Conservation (phyloP, 2,329 filamentous ascomycete species). For the Penicillium sp. region DNA sequence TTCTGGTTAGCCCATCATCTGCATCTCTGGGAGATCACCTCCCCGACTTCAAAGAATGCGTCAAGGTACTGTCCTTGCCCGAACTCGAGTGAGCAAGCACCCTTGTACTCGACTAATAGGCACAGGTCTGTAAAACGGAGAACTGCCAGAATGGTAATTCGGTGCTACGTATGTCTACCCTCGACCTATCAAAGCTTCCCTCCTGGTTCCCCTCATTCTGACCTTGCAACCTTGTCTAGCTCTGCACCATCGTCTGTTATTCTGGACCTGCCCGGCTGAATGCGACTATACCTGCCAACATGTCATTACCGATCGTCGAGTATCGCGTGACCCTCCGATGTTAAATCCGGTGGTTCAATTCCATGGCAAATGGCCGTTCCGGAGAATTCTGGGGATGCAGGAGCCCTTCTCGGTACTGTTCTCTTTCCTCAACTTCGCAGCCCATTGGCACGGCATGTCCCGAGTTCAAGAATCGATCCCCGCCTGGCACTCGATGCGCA, state of each 20-base stretch:
- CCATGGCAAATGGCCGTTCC: slow-evolving; percentile 98
- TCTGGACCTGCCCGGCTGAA: slow-evolving; percentile 91
- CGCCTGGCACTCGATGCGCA: slow-evolving; percentile 70
- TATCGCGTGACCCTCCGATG: slow-evolving; percentile 66
- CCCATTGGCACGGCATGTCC: slow-evolving; percentile 76
- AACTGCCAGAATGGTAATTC: slow-evolving; percentile 74
- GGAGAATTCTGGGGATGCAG: slow-evolving; percentile 87
- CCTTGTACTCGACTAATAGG: slow-evolving; percentile 24
- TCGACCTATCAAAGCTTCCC: neutral
- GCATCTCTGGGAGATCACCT: slow-evolving; percentile 84
- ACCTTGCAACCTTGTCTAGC: slow-evolving; percentile 57
- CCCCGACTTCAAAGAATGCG: slow-evolving; percentile 84
- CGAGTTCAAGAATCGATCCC: slow-evolving; percentile 74
- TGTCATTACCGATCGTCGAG: slow-evolving; percentile 75
- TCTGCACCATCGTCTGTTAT: slow-evolving; percentile 77
- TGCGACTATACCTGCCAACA: slow-evolving; percentile 99
- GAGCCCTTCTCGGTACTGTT: slow-evolving; percentile 94
- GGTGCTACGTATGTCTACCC: slow-evolving; percentile 66
- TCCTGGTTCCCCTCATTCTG: slow-evolving; percentile 2
- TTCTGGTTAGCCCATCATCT: slow-evolving; percentile 46
- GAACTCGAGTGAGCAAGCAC: neutral
- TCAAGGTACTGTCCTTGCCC: slow-evolving; percentile 64
- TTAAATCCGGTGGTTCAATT: slow-evolving; percentile 78
- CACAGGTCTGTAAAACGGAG: slow-evolving; percentile 74
- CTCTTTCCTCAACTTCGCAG: slow-evolving; percentile 86